These are phyloP conservation scores for Trichosanthes truncata DNA, from an alignment of 306 rosid genomes.

Conservation along the genomic window DNA sequence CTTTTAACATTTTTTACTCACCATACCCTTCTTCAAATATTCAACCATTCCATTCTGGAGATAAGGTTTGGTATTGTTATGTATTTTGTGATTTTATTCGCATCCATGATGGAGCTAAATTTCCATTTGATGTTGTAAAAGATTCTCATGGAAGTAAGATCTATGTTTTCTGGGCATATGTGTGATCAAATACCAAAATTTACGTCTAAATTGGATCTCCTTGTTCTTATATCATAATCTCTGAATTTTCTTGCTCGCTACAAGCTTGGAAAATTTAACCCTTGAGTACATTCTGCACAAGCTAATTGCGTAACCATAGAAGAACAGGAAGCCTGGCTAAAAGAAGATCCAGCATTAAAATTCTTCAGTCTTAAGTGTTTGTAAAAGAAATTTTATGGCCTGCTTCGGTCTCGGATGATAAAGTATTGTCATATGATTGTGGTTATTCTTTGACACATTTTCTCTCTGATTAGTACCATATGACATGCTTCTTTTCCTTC, in stretches of 20 bases:
- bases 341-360: background rate
- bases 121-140: background rate
- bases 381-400: background rate
- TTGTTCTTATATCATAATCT: background rate
- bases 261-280: background rate
- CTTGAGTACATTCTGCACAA: background rate
- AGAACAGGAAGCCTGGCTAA: background rate
- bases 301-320: background rate
- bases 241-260: background rate
- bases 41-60: background rate
- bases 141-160: background rate
- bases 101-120: background rate
- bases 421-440: background rate
- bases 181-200: background rate
- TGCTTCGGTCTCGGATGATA: background rate
- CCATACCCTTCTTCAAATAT: background rate
- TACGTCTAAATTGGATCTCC: background rate
- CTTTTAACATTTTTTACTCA: background rate
- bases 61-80: background rate
- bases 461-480: background rate
- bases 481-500: background rate
- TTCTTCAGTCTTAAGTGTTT: background rate
- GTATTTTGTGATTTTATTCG: background rate
- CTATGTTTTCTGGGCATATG: background rate
- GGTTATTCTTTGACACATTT: background rate